Base-by-base conservation (phyloP, 192 early-diverging fungal genomes). In the Umbelopsis vinacea region DNA sequence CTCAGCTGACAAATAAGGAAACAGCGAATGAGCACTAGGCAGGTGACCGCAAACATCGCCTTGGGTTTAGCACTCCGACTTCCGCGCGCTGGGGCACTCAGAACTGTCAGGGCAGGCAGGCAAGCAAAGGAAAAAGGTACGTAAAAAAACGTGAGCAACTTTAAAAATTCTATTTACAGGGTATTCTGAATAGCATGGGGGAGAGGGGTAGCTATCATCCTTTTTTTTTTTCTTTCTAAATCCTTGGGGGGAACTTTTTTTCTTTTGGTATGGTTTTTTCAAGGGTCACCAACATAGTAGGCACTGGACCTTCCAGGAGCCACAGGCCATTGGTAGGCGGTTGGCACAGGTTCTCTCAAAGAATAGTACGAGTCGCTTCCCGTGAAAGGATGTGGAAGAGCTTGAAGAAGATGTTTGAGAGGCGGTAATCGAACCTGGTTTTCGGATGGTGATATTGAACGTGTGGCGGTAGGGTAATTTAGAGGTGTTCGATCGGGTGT, bases 1-100 rank as follows among this genome's bases (percentile, higher is more conserved):
- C 57, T 63, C 57, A 63, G 57, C 57, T 63, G 57, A 63, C 57
- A 63, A 63, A 63, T 63, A 63, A 63, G 57, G 57, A 29, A 63
- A 63, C 57, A 63, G 57, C 57, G 57, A 63, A 63, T 63, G 57
- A 63, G 57, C 57, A 35, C 19, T 35, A 10, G 37, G 57, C 57
- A 63, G 57, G 57, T 63, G 57, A 63, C 57, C 57, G 15, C 26
- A 29, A 37, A 63, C 15, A 22, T 37, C 57, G 26, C 23, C 7
- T 57, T 1, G 17, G 14, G 4, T 37, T 63, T 63, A 17, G 35
- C 26, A 37, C 57, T 63, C 57, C 57, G 57, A 50, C n/a, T 0
- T 50, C 5, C 40, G 40, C 40, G 40, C 40, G 40, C 40, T 43
- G 40, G 40, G 29, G 29, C 29, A 29, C 29, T 29, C 29, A 29